Percentiles rank a stretch among this genome's conserved stretches.
Evolutionary conservation across 495 filamentous ascomycete species (phyloP).

Genomic region (Trichoderma virens): DNA sequence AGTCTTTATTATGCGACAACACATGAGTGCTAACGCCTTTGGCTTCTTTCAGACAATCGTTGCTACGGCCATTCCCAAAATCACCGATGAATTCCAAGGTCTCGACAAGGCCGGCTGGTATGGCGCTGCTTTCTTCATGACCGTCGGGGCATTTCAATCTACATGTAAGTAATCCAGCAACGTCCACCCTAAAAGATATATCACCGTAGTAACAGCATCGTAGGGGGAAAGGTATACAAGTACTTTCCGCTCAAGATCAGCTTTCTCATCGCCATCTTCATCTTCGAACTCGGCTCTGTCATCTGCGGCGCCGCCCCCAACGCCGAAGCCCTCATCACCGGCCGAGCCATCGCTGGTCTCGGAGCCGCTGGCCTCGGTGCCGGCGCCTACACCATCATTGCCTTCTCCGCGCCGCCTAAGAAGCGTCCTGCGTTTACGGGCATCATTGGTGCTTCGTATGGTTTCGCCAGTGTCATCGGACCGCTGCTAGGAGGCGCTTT

Average conservation of each 20-base stretch:
- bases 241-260: slow-evolving; percentile 37
- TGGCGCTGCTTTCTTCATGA: slow-evolving; percentile 23
- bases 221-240: slow-evolving; percentile 38
- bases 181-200: background rate
- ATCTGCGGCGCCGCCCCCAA: slow-evolving; percentile 44
- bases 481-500: slow-evolving; percentile 54
- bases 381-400: slow-evolving; percentile 42
- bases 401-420: slow-evolving; percentile 28
- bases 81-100: slow-evolving; percentile 32
- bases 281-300: slow-evolving; percentile 42
- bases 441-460: slow-evolving; percentile 31
- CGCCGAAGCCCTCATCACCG: slow-evolving; percentile 45
- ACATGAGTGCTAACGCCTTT: background rate
- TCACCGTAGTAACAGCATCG: background rate
- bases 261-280: slow-evolving; percentile 30
- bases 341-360: slow-evolving; percentile 44
- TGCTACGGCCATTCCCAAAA: slow-evolving; percentile 37
- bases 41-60: slow-evolving; percentile 23
- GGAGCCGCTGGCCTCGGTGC: slow-evolving; percentile 36
- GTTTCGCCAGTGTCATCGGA: slow-evolving; percentile 30
- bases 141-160: slow-evolving; percentile 16
- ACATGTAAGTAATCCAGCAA: slow-evolving; percentile 8
- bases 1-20: too few species aligned
- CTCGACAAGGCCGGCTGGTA: slow-evolving; percentile 36
- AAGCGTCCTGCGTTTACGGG: slow-evolving; percentile 31